Evolutionary conservation across 2,329 filamentous ascomycete genomes (phyloP), one percentile per base, ranked within the genome.

Genomic region (Alternaria arborescens): DNA sequence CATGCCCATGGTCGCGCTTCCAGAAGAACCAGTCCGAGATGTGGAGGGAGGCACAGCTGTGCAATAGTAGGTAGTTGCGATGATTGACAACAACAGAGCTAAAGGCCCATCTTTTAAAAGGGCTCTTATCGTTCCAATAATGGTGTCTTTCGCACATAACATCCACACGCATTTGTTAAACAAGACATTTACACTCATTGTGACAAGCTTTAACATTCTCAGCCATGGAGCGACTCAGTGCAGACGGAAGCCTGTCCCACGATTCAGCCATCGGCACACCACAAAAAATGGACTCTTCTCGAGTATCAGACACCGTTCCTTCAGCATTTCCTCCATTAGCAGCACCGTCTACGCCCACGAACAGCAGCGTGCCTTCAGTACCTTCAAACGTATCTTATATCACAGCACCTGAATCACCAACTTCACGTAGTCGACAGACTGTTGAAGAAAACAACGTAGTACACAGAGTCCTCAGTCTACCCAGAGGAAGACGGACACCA

Each of bases 1-100:
- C 47, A 48, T 80, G n/a, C 76, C 79, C 3, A 82, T 83, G 79
- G 82, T 82, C 63, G 58, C 71, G 6, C 52, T 82, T n/a, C 78
- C 80, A 3, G 71, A 76, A 52, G 77, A 81, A 38, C 78, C 81
- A 3, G 69, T 82, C 67, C 67, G 68, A 18, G 81, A 83, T 67
- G 67, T 79, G 4, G 79, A 80, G 36, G 71, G 64, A 53, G 70
- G 69, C 14, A 65, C 64, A 7, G 58, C 58, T n/a, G 62, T 66
- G 38, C 60, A 68, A 58, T 71, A 65, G 41, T 43, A 60, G 30
- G 46, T 48, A 60, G 46, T 52, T 41, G 34, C 22, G 32, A 41
- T 34, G 38, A 12, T 53, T 61, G 16, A 42, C 20, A 44, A 60
- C 52, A 22, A 20, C 38, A 40, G 43, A 54, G 46, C 38, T 47